Conservation (phyloP, 2,329 filamentous ascomycete species). For the Beauveria varroae region DNA sequence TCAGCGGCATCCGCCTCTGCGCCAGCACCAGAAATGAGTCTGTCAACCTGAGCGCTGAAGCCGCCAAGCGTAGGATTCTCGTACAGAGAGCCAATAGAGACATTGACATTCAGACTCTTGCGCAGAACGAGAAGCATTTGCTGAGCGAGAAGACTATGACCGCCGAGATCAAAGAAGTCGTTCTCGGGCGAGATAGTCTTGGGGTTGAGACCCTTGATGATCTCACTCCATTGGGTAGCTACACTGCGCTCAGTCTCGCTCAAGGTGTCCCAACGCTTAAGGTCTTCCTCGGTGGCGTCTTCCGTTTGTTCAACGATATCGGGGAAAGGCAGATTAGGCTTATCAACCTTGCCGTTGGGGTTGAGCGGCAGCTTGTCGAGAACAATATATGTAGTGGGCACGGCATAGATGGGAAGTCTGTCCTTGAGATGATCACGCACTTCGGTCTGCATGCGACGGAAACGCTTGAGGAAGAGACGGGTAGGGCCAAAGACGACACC, state of each 20-base stretch:
- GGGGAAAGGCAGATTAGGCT: conserved; percentile 70
- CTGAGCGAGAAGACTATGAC: conserved; percentile 50
- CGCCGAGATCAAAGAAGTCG: conserved; percentile 32
- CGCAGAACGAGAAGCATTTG: conserved; percentile 61
- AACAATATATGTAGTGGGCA: conserved; percentile 28
- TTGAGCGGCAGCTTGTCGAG: conserved; percentile 55
- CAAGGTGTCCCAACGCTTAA: conserved; percentile 45
- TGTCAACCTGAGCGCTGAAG: conserved; percentile 24
- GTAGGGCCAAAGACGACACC: conserved; percentile 36
- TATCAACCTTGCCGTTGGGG: conserved; percentile 75
- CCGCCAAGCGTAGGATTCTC: conserved; percentile 20
- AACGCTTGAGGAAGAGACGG: conserved; percentile 36
- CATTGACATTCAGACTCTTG: conserved; percentile 21
- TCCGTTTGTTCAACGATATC: conserved; percentile 54
- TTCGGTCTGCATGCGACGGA: conserved; percentile 39
- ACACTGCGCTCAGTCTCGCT: conserved; percentile 31
- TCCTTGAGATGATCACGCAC: conserved; percentile 61
- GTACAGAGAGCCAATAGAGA: conserved; percentile 27
- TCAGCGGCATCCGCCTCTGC: too few relatives aligned
- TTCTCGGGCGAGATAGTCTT: conserved; percentile 35
- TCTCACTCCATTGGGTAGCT: conserved; percentile 56
- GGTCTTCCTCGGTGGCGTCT: conserved; percentile 27
- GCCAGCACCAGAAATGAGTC: conserved; percentile 10
- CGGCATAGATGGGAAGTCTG: conserved; percentile 35
- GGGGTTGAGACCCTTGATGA: conserved; percentile 58